These are phyloP conservation scores for Neurospora sp. DNA, from an alignment of 495 filamentous ascomycete genomes.

Conservation along the genomic window DNA sequence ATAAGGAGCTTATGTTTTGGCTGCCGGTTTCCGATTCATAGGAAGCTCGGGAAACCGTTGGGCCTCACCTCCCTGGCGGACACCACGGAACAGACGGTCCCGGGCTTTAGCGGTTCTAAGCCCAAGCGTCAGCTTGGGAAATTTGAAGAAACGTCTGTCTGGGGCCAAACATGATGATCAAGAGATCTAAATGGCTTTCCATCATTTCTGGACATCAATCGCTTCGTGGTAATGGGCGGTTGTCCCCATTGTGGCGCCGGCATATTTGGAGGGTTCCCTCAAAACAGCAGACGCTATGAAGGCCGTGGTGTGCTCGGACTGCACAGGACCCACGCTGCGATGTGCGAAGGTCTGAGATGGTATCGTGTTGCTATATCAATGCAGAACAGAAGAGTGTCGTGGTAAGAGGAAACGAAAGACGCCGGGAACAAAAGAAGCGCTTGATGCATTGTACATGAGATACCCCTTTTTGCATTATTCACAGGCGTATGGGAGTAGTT, in stretches of 20 bases:
- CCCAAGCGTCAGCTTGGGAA: background rate
- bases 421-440: background rate
- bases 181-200: background rate
- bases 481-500: background rate
- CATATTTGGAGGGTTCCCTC: background rate
- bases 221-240: background rate
- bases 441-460: background rate
- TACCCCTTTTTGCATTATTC: background rate
- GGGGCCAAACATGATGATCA: background rate
- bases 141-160: background rate
- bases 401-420: background rate
- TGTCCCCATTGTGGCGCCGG: background rate
- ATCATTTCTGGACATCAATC: background rate
- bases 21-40: constrained; percentile 60
- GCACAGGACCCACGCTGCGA: background rate
- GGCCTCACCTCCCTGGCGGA: background rate
- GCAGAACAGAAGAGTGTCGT: background rate
- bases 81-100: background rate
- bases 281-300: background rate
- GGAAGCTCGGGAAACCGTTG: background rate
- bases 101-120: background rate
- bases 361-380: background rate
- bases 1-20: constrained; percentile 86
- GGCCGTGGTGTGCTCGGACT: background rate
- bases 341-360: background rate